Evolutionary conservation across 2,329 filamentous ascomycete genomes (phyloP), one percentile per base, ranked within the genome.

Genomic region (Orbilia brochopaga): DNA sequence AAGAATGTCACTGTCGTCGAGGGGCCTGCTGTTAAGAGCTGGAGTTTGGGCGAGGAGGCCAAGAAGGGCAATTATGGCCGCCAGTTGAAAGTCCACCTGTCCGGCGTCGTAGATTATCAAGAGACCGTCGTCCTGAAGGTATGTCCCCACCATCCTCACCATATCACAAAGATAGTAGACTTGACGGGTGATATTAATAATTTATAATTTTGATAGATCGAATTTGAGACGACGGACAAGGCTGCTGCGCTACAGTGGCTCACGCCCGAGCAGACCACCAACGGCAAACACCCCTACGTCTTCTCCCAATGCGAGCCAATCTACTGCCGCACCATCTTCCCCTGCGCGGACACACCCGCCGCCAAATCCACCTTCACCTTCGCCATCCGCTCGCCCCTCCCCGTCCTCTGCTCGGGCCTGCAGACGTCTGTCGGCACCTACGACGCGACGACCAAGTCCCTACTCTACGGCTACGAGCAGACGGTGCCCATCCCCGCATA

Each of bases 291-390:
- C 75, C 93, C 93, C 0, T 97, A 97, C 81, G 93, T 97, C 88
- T 97, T 97, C 82, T 95, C 91, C 50, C 94, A 97, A 82, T 96
- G 92, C 80, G 93, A 99, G 83, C 92, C 93, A 60, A 97, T 97
- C 77, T 92, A 97, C 78, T 91, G 91, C 48, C 88, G 94, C 70
- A 96, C 92, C 53, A 86, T 97, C 73, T 96, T 97, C 80, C 94
- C 94, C 5, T 97, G 93, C 80, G 93, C 97, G 82, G 94, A 99
- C 78, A 97, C 94, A 0, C 94, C 94, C 1, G 93, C 97, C 79
- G 90, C 97, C 77, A 99, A 99, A 83, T 92, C 90, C n/a, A 95
- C 92, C 1, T 92, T 92, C 80, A 87, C 88, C 74, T 97, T 97
- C 82, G 90, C 88, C 77, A 89, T 99, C 78, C 88, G 87, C 24